Conservation (phyloP, 2,329 filamentous ascomycete genomes). For the Paecilomyces fulvus region DNA sequence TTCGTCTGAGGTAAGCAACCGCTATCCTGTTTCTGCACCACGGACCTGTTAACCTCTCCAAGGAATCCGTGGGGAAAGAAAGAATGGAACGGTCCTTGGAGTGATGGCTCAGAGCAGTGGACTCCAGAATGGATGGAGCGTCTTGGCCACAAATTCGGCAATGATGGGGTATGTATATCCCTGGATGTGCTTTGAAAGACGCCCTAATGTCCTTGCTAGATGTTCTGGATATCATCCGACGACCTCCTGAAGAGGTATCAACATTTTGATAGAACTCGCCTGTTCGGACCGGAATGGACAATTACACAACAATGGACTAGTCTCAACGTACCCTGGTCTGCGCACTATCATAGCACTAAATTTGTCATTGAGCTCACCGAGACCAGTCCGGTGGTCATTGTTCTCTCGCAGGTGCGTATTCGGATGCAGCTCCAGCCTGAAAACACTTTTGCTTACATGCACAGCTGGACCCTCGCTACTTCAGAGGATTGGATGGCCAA, state of each 20-base stretch:
- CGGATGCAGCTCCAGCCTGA: background rate
- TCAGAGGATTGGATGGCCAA: constrained; percentile 47
- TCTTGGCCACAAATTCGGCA: constrained; percentile 65
- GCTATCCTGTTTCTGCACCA: constrained; percentile 7
- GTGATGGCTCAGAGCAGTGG: constrained; percentile 77
- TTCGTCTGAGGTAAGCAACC: constrained; percentile 47
- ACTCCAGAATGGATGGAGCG: constrained; percentile 68
- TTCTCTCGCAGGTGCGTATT: constrained; percentile 43
- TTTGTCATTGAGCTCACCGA: constrained; percentile 48
- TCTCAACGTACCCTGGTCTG: constrained; percentile 51
- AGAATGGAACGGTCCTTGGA: constrained; percentile 77
- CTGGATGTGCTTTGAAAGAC: background rate
- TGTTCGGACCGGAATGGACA: constrained; percentile 54
- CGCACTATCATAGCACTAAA: constrained; percentile 53
- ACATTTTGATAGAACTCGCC: constrained; percentile 51
- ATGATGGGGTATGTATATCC: constrained; percentile 51
- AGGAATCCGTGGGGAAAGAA: constrained; percentile 75
- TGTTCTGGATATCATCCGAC: constrained; percentile 54
- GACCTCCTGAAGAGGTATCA: constrained; percentile 52
- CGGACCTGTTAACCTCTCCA: constrained; percentile 3
- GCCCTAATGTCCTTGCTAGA: constrained; percentile 11
- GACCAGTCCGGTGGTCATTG: constrained; percentile 47
- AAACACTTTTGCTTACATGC: background rate
- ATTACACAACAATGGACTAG: constrained; percentile 55
- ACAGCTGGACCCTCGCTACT: constrained; percentile 52